phyloP scores from a whole-genome alignment of 1,139 yeast species.

The Suhomyces kunorum region DNA sequence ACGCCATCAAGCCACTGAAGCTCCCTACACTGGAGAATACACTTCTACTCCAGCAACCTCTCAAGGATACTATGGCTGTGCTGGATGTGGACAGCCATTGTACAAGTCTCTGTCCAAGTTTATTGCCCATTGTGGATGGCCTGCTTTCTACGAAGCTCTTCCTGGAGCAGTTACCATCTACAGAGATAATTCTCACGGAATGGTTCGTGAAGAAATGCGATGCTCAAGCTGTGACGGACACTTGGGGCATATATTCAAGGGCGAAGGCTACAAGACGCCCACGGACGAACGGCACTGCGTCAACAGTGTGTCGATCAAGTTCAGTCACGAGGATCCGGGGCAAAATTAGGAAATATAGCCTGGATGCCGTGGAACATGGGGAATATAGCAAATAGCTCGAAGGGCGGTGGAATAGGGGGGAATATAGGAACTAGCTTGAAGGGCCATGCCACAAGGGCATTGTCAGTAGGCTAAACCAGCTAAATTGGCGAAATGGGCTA shows the following conservation, averaged over 20 bases:
- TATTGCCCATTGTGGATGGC: conserved; percentile 96
- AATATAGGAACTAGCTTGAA: neutral
- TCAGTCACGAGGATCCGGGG: conserved; percentile 30
- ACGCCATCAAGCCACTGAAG: conserved; percentile 81
- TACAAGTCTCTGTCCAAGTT: conserved; percentile 82
- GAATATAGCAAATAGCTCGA: too few relatives aligned
- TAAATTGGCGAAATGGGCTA: too few relatives aligned
- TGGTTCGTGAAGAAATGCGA: conserved; percentile 83
- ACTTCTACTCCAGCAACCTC: conserved; percentile 44
- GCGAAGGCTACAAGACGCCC: conserved; percentile 91
- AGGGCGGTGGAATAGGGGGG: too few relatives aligned
- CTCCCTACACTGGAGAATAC: conserved; percentile 78
- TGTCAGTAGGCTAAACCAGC: too few relatives aligned
- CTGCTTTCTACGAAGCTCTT: conserved; percentile 87
- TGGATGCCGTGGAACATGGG: too few relatives aligned
- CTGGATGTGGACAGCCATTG: conserved; percentile 78
- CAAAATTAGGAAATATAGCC: too few relatives aligned
- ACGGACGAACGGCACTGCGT: conserved; percentile 95
- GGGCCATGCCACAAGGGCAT: too few relatives aligned
- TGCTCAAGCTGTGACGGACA: conserved; percentile 93
- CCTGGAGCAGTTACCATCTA: conserved; percentile 71
- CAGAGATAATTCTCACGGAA: conserved; percentile 67
- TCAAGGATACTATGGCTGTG: conserved; percentile 76
- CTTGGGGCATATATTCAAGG: conserved; percentile 89
- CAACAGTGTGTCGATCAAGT: conserved; percentile 78